Base-by-base conservation (phyloP, 1,284 basidiomycete species). In the Puccinia polysora region DNA sequence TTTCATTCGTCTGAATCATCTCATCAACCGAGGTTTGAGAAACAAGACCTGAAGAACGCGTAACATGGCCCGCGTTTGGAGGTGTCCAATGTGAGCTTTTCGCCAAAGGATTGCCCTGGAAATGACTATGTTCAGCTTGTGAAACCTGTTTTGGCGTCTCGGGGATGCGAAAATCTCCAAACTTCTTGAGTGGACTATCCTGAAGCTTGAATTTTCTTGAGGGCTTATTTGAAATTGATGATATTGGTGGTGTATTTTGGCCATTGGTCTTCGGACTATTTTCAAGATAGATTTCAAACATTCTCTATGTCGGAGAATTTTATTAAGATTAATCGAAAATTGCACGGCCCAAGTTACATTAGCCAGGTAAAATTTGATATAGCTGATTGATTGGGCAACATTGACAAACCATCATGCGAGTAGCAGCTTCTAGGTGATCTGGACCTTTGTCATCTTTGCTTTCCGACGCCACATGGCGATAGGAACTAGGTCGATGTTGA, bases 241-340 rank as follows among this genome's bases (percentile, higher is more conserved):
- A 62, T 18, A 38, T 40, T n/a, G 59, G 12, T 12, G 43, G 32
- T 10, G 23, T 14, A 23, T 43, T 45, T 14, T n/a, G 45, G 40
- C 36, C 32, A 59, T n/a, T 62, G 43, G 20, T n/a, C 23, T 43
- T 62, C 18, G 59, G 59, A 32, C 59, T 47, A 62, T 28, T 10
- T 32, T 62, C 59, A n/a, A 62, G 43, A 25, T 45, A 62, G 18
- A 12, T 62, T 10, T 62, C 59, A 47, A 62, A 62, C 59, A 62
- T 62, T 43, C 32, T 43, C 59, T 62, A 32, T 15, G 10, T 32
- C 15, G 25, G 28, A 1, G 20, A 25, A 25, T 40, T 10, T 23
- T 23, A 40, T 4, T 5, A 40, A 3, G 23, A 36, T n/a, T 12
- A 7, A 5, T 34, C n/a, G 20, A 53, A 32, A 59, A n/a, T 59